phyloP scores from a whole-genome alignment of 768 basidiomycete species.

The Calocera viscosa region DNA sequence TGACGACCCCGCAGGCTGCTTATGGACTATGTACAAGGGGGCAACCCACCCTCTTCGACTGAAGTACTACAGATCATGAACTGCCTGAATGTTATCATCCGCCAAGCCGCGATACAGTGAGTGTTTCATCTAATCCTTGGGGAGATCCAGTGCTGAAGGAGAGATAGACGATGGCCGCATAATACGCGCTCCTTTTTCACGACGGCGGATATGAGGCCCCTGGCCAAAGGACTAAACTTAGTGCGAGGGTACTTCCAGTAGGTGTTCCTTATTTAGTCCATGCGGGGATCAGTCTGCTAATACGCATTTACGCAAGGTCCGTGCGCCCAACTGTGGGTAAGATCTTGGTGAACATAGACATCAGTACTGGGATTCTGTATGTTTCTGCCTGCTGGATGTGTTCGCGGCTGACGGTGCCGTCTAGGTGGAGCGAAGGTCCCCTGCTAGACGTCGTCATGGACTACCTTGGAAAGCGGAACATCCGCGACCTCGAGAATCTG shows the following conservation, averaged over 20 bases:
- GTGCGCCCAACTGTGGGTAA: background rate
- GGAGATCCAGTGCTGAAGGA: no score
- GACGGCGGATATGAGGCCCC: background rate
- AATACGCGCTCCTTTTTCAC: background rate
- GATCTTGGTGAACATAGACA: background rate
- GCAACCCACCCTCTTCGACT: background rate
- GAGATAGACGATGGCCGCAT: background rate
- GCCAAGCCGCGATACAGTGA: background rate
- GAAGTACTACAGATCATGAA: slow-evolving; percentile 1
- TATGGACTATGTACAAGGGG: background rate
- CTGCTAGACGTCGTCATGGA: background rate
- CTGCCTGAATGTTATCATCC: slow-evolving; percentile 2
- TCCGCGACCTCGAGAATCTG: slow-evolving; percentile 1
- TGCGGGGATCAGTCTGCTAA: background rate
- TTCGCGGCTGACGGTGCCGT: background rate
- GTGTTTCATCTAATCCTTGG: background rate
- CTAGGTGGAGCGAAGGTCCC: background rate
- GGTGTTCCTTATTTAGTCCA: background rate
- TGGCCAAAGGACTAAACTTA: background rate
- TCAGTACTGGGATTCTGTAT: background rate
- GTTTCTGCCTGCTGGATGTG: background rate
- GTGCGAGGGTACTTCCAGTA: background rate
- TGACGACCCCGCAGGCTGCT: background rate
- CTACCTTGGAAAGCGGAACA: background rate
- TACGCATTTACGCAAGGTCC: background rate